Evolutionary conservation across 306 rosid genomes (phyloP).

Genomic region (Prunus campanulata): DNA sequence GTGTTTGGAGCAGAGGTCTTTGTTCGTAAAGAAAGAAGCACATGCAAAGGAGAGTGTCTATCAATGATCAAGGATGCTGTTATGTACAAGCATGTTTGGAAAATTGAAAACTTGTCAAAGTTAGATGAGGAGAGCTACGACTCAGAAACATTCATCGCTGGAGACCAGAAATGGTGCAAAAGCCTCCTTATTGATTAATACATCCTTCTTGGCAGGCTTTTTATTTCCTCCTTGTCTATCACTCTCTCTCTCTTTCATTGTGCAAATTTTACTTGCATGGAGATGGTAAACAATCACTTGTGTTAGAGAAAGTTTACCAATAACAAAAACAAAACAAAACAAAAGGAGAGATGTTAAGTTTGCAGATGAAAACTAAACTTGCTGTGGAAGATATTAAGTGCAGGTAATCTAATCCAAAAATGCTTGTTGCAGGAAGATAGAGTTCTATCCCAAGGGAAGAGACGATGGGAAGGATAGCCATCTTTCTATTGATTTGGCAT

Average conservation of each 20-base stretch:
- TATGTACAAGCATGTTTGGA: slow-evolving; percentile 39
- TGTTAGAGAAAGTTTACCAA: too few species aligned
- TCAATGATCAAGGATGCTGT: slow-evolving; percentile 46
- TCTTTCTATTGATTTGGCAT: too few species aligned
- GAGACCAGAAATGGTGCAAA: slow-evolving; percentile 46
- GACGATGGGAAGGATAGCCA: too few species aligned
- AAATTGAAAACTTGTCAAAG: slow-evolving; percentile 44
- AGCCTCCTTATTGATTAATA: too few species aligned
- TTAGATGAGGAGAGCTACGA: slow-evolving; percentile 28
- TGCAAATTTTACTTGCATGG: too few species aligned
- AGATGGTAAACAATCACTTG: too few species aligned
- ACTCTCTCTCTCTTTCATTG: too few species aligned
- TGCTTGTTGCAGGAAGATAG: slow-evolving; percentile 47
- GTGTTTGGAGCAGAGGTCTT: slow-evolving; percentile 14
- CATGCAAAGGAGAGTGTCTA: slow-evolving; percentile 50
- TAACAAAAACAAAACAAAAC: too few species aligned
- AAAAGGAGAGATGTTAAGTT: too few species aligned
- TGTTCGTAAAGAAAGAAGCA: slow-evolving; percentile 51
- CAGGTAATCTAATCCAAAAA: too few species aligned
- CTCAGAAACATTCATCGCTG: slow-evolving; percentile 45
- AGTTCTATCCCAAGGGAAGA: neutral
- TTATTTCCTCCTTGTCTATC: too few species aligned
- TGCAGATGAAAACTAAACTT: neutral
- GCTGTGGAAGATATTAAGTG: neutral
- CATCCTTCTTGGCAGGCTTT: too few species aligned